Base-by-base conservation (phyloP, 2,329 filamentous ascomycete species). In the Sporothrix schenckii region DNA sequence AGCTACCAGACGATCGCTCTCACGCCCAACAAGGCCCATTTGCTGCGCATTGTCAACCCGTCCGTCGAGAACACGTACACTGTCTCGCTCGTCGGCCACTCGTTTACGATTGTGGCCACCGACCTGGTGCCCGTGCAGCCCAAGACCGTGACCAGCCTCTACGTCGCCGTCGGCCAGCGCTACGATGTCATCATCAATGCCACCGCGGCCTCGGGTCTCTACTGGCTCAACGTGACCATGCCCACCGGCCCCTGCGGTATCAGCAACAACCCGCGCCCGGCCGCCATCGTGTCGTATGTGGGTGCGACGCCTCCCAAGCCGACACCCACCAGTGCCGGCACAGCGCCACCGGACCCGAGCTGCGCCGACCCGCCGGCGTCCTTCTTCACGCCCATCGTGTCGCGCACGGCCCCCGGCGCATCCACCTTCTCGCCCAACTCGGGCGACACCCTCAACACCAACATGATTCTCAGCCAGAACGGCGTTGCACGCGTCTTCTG, bases 51-150 rank as follows among this genome's bases (percentile, higher is more conserved):
- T 54, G 82, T 86, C 76, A 85, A 85, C 75, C 80, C 81, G 21
- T 85, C 75, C 79, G 86, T 78, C 75, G 79, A 77, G 81, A 78
- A 87, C 78, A 80, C 79, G 49, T 79, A 86, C 71, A 84, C 80
- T 0, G 80, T 87, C 53, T 82, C 85, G 27, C 80, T 85, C 5
- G 82, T 72, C 16, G 69, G 58, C 30, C 72, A 74, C 69, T 78
- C 78, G 16, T 77, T 87, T 71, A 83, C 80, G 0, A 82, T 87
- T 68, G 82, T 87, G 61, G 79, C 82, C 7, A 82, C 80, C 54
- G 86, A 88, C 72, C 83, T 86, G 19, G 84, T 87, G 0, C 81
- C 83, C 0, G 77, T 87, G 70, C 76, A 80, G 56, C 84, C 87
- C 0, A 85, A 84, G 71, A 79, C 80, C 0, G 83, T 83, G 0